Percentiles rank a stretch among this genome's conserved stretches.
phyloP scores from a whole-genome alignment of 106 monocot genomes.

The Platanthera guangdongensis region DNA sequence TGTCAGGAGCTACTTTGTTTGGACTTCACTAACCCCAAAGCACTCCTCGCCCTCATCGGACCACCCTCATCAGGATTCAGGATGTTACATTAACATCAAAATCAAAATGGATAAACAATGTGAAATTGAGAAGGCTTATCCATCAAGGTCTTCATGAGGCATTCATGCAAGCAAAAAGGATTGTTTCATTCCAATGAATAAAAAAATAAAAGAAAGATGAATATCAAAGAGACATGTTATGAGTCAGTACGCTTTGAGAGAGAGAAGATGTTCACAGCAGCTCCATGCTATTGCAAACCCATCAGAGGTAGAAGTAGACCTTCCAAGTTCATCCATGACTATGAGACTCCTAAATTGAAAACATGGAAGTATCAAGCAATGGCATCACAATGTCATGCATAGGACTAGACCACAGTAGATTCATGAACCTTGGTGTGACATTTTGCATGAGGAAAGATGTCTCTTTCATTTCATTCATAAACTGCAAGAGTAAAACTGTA shows the following conservation, averaged over 20 bases:
- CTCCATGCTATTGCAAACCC: constrained; percentile 99
- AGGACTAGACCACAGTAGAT: neutral
- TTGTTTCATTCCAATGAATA: neutral
- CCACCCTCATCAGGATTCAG: too few species aligned
- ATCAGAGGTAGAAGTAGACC: constrained; percentile 96
- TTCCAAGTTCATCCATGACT: constrained; percentile 98
- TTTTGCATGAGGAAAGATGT: constrained; percentile 98
- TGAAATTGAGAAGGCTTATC: neutral
- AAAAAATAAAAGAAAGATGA: neutral
- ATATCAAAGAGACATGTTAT: neutral
- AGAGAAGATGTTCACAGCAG: constrained; percentile 88
- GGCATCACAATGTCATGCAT: neutral
- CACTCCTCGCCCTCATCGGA: too few species aligned
- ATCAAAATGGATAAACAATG: neutral
- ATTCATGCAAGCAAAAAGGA: neutral
- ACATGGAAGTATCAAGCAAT: constrained; percentile 21
- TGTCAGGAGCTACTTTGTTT: too few species aligned
- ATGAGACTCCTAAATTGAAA: constrained; percentile 66
- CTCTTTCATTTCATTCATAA: constrained; percentile 99
- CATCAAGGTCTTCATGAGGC: neutral
- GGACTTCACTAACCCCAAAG: too few species aligned
- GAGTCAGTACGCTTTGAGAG: constrained; percentile 66
- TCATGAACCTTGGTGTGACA: constrained; percentile 60
- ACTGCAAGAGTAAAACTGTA: constrained; percentile 40
- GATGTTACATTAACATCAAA: too few species aligned